These are phyloP conservation scores for Nitzschia sp. DNA, from an alignment of 108 stramenopile genomes.

Conservation along the genomic window DNA sequence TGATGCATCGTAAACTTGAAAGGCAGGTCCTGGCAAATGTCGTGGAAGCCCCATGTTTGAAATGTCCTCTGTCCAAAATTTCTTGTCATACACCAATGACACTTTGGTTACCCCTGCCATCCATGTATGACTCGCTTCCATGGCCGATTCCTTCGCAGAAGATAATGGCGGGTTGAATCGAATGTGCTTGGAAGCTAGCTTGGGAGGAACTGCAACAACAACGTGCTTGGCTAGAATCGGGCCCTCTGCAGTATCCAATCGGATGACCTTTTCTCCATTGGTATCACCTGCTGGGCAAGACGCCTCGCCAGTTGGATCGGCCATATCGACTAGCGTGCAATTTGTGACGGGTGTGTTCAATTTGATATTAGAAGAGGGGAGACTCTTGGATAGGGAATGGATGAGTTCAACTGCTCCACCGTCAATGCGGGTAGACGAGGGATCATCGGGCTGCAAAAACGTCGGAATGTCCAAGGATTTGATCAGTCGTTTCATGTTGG, in stretches of 20 bases:
- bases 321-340: conserved; percentile 21
- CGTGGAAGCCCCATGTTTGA: conserved; percentile 33
- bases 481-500: conserved; percentile 33
- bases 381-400: conserved; percentile 17
- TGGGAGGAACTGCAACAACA: conserved; percentile 56
- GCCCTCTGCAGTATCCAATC: conserved; percentile 11
- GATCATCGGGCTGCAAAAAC: conserved; percentile 52
- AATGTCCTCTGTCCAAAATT: conserved; percentile 44
- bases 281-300: not conserved
- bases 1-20: conserved; percentile 69
- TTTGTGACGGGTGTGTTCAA: conserved; percentile 23
- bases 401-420: conserved; percentile 55
- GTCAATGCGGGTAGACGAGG: conserved; percentile 46
- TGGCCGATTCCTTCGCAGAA: conserved; percentile 37
- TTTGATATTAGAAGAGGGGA: conserved; percentile 22
- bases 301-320: not conserved
- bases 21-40: conserved; percentile 35
- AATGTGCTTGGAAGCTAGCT: conserved; percentile 35
- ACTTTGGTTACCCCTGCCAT: conserved; percentile 74
- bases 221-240: conserved; percentile 35
- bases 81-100: conserved; percentile 42
- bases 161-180: conserved; percentile 48
- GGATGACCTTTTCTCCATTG: not conserved
- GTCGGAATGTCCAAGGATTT: conserved; percentile 28
- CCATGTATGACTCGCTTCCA: conserved; percentile 51